phyloP scores from a whole-genome alignment of 129 eudicot species.

The Saussurea involucrata region DNA sequence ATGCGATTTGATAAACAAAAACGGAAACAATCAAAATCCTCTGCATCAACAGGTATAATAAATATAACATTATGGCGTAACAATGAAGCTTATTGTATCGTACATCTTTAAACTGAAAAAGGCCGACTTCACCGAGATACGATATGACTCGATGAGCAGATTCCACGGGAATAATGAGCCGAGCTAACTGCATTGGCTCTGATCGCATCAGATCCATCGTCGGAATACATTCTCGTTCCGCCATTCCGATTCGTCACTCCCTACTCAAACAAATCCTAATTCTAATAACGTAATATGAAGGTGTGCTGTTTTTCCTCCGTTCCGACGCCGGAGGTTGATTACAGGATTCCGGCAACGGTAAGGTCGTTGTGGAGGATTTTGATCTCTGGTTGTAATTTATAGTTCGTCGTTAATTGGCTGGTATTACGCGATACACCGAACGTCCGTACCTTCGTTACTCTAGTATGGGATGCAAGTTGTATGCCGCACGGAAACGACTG shows the following conservation, averaged over 20 bases:
- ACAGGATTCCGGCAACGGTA: constrained; percentile 15
- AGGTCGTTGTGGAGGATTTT: constrained; percentile 15
- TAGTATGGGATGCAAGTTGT: constrained; percentile 9
- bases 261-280: constrained; percentile 5
- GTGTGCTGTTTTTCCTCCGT: constrained; percentile 7
- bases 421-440: constrained; percentile 19
- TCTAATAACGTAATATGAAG: constrained; percentile 2
- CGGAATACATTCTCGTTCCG: constrained; percentile 34
- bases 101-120: constrained; percentile 89
- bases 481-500: background rate
- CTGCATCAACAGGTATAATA: background rate
- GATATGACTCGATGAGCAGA: constrained; percentile 78
- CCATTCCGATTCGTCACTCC: constrained; percentile 23
- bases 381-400: constrained; percentile 14
- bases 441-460: constrained; percentile 11
- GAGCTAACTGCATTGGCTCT: constrained; percentile 77
- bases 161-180: constrained; percentile 69
- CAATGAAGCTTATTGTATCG: constrained; percentile 8
- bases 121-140: constrained; percentile 77
- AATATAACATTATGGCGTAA: background rate
- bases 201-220: constrained; percentile 84
- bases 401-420: constrained; percentile 21
- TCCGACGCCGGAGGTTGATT: background rate
- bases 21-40: background rate
- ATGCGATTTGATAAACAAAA: background rate